These are phyloP conservation scores for Pueraria montana DNA, from an alignment of 306 rosid species.

Conservation along the genomic window DNA sequence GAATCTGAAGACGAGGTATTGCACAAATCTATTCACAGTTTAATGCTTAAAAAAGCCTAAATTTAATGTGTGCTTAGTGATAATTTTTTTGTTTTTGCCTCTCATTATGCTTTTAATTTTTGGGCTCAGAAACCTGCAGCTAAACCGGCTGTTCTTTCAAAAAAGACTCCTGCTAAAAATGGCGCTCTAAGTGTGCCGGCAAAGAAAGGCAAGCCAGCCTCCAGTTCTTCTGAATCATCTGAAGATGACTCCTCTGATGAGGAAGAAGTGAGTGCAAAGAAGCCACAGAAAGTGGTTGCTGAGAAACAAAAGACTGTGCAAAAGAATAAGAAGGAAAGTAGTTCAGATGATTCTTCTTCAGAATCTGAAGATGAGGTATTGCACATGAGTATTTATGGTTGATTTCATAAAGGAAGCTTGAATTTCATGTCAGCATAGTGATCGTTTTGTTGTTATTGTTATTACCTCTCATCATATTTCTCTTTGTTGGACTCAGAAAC, in stretches of 20 bases:
- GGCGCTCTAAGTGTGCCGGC: not conserved
- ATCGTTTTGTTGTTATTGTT: no score
- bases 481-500: constrained; percentile 31
- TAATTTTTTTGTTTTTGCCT: not conserved
- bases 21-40: not conserved
- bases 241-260: constrained; percentile 54
- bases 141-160: constrained; percentile 45
- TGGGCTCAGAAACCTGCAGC: constrained; percentile 53
- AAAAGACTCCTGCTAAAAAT: constrained; percentile 56
- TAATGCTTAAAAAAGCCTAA: not conserved
- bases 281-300: constrained; percentile 42
- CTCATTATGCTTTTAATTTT: no score
- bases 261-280: constrained; percentile 57
- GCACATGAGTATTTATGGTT: not conserved
- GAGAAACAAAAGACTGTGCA: constrained; percentile 56
- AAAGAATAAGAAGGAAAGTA: no score
- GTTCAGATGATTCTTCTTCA: no score
- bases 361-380: not conserved
- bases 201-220: not conserved
- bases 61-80: not conserved
- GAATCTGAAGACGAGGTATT: constrained; percentile 71
- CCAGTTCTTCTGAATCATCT: constrained; percentile 20
- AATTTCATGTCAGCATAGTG: not conserved
- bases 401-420: not conserved
- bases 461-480: no score